Conservation (phyloP, 2,329 filamentous ascomycete genomes). For the Mariannaea sp. region DNA sequence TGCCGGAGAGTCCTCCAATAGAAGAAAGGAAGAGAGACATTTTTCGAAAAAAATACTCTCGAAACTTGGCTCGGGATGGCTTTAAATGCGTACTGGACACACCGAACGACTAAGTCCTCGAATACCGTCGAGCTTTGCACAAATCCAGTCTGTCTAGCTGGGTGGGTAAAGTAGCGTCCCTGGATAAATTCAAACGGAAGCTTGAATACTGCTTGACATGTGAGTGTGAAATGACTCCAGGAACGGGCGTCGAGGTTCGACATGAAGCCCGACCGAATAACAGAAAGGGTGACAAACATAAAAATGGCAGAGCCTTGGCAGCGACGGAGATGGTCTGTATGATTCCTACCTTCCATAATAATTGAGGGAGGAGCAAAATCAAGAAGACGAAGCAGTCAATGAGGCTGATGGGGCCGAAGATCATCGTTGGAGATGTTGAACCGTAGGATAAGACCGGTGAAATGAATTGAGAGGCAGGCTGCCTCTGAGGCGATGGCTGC, state of each 20-base stretch:
- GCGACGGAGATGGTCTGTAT: slow-evolving; percentile 61
- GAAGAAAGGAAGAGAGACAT: slow-evolving; percentile 74
- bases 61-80: slow-evolving; percentile 70
- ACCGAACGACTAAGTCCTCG: slow-evolving; percentile 77
- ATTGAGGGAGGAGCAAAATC: slow-evolving; percentile 70
- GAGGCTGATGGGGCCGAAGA: slow-evolving; percentile 74
- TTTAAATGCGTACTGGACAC: slow-evolving; percentile 78
- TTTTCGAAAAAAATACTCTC: slow-evolving; percentile 77
- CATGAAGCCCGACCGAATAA: neutral
- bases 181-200: slow-evolving; percentile 40
- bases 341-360: slow-evolving; percentile 70
- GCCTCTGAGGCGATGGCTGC: neutral
- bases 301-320: slow-evolving; percentile 68
- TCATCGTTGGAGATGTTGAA: slow-evolving; percentile 57
- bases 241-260: neutral
- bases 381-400: slow-evolving; percentile 77
- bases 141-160: slow-evolving; percentile 57
- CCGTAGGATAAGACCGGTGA: slow-evolving; percentile 4
- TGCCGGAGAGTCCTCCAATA: slow-evolving; percentile 76
- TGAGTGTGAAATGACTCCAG: slow-evolving; percentile 20
- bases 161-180: slow-evolving; percentile 41
- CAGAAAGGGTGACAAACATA: slow-evolving; percentile 55
- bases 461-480: slow-evolving; percentile 8
- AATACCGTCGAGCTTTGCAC: slow-evolving; percentile 72
- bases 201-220: slow-evolving; percentile 32